These are phyloP conservation scores for Pseudogymnoascus sp. DNA, from an alignment of 2,329 filamentous ascomycete species.

Conservation along the genomic window DNA sequence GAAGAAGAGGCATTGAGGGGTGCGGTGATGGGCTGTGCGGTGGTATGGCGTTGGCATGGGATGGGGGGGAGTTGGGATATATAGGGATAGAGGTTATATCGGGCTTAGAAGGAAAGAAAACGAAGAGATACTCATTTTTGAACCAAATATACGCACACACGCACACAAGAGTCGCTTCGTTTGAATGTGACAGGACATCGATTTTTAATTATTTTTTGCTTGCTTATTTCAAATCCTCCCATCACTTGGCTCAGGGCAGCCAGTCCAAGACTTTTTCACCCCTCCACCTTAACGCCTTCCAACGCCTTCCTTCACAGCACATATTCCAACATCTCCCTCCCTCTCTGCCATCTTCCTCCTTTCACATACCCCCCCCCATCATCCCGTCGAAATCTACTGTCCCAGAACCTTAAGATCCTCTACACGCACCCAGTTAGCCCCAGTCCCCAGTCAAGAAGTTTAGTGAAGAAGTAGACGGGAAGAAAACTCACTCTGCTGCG, in stretches of 20 bases:
- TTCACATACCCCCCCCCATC: background rate
- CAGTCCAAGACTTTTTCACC: conserved; percentile 18
- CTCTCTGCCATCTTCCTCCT: background rate
- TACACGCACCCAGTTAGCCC: conserved; percentile 19
- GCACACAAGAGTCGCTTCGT: too few relatives aligned
- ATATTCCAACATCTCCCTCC: background rate
- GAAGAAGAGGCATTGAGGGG: conserved; percentile 46
- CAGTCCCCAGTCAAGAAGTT: background rate
- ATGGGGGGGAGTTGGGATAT: conserved; percentile 6
- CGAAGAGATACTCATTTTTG: background rate
- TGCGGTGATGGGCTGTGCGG: conserved; percentile 20
- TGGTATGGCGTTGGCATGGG: conserved; percentile 9
- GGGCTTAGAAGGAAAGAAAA: conserved; percentile 11
- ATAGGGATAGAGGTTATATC: conserved; percentile 15
- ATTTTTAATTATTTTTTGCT: conserved; percentile 14
- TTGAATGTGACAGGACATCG: background rate
- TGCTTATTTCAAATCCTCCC: conserved; percentile 12
- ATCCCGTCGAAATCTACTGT: conserved; percentile 25
- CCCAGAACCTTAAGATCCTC: conserved; percentile 38
- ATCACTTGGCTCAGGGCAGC: conserved; percentile 15
- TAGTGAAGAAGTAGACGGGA: conserved; percentile 10
- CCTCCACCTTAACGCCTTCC: background rate
- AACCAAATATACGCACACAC: background rate
- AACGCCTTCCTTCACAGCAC: background rate
- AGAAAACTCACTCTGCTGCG: conserved; percentile 61